phyloP scores from a whole-genome alignment of 371 early-diverging fungal genomes.

The Mucor piriformis region DNA sequence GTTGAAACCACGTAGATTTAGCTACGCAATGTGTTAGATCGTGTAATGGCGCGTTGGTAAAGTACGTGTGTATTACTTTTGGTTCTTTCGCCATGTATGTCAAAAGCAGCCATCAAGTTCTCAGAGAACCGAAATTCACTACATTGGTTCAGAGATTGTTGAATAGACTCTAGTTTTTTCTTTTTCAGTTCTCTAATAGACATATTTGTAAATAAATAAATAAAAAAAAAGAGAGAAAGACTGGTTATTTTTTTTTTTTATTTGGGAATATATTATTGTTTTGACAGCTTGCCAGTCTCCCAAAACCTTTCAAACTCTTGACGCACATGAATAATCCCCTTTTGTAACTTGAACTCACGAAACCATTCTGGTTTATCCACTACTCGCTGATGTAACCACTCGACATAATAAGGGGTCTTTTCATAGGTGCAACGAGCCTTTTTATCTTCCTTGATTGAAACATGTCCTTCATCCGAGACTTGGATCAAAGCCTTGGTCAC shows the following conservation, averaged over 20 bases:
- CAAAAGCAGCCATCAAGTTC: slow-evolving; percentile 9
- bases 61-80: not conserved
- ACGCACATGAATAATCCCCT: slow-evolving; percentile 82
- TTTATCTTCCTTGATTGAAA: slow-evolving; percentile 3
- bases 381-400: slow-evolving; percentile 72
- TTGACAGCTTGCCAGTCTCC: slow-evolving; percentile 1
- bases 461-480: slow-evolving; percentile 9
- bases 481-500: slow-evolving; percentile 67
- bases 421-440: slow-evolving; percentile 27
- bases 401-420: slow-evolving; percentile 72
- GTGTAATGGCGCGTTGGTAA: not conserved
- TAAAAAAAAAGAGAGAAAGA: not conserved
- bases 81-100: slow-evolving; percentile 3
- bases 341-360: slow-evolving; percentile 59
- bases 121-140: slow-evolving; percentile 10
- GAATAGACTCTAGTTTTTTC: slow-evolving; percentile 1
- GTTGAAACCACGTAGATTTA: not conserved
- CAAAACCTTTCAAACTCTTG: slow-evolving; percentile 64
- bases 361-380: slow-evolving; percentile 73
- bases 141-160: not conserved
- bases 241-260: not conserved
- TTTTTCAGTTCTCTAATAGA: not conserved
- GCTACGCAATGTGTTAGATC: not conserved
- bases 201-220: slow-evolving; percentile 3
- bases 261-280: not conserved